Percentiles rank a stretch among this genome's conserved stretches.
Conservation (phyloP, 2,329 filamentous ascomycete species). For the Aspergillus uvarum region DNA sequence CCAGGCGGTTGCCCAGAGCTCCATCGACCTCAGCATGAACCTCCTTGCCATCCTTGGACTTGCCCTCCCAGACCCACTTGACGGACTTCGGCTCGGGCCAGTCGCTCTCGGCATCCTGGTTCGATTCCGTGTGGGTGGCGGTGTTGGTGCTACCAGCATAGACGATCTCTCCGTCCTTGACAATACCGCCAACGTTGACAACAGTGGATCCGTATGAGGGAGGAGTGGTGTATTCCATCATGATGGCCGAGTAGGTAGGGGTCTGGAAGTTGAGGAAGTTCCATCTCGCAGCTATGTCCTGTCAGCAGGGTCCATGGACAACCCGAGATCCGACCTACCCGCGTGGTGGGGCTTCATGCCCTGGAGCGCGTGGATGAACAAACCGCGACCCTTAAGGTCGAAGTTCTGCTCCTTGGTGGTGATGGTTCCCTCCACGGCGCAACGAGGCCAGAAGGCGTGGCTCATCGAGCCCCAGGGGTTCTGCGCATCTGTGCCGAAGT, state of each 20-base stretch:
- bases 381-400: conserved; percentile 75
- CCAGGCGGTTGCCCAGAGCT: conserved; percentile 65
- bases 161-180: conserved; percentile 77
- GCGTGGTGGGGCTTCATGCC: conserved; percentile 99
- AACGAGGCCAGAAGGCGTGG: conserved; percentile 93
- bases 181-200: conserved; percentile 80
- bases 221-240: conserved; percentile 97
- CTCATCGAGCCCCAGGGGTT: conserved; percentile 91
- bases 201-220: conserved; percentile 84
- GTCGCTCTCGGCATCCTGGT: conserved; percentile 72
- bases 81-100: conserved; percentile 84
- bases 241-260: conserved; percentile 76
- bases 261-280: conserved; percentile 93
- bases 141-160: conserved; percentile 66
- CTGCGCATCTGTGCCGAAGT: conserved; percentile 79
- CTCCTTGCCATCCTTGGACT: conserved; percentile 71
- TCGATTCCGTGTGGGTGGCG: conserved; percentile 67
- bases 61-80: conserved; percentile 76
- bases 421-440: conserved; percentile 76
- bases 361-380: conserved; percentile 84
- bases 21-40: conserved; percentile 70
- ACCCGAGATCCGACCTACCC: conserved; percentile 49
- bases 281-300: conserved; percentile 69
- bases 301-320: conserved; percentile 9
- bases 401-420: conserved; percentile 77